phyloP scores from a whole-genome alignment of 768 basidiomycete species.

The Suillus spraguei region DNA sequence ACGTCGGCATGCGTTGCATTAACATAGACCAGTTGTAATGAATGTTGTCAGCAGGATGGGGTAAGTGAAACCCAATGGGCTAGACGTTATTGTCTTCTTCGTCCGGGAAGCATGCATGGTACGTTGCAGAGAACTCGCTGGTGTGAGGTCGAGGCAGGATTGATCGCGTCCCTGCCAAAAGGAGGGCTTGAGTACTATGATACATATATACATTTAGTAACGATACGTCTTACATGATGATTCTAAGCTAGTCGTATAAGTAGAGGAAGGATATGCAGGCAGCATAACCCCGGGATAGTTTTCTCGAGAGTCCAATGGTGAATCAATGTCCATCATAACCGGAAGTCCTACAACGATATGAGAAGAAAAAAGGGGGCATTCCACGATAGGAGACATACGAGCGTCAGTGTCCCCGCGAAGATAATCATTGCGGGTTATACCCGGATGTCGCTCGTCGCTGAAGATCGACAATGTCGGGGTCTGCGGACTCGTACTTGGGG shows the following conservation, averaged over 20 bases:
- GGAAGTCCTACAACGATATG: conserved; percentile 27
- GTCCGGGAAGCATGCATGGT: conserved; percentile 16
- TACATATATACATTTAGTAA: conserved; percentile 70
- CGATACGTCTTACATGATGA: conserved; percentile 75
- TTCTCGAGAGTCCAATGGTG: conserved; percentile 30
- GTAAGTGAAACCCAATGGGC: conserved; percentile 25
- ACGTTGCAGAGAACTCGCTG: conserved; percentile 29
- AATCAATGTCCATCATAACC: conserved; percentile 34
- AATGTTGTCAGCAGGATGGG: conserved; percentile 7
- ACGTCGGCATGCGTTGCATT: too few species aligned
- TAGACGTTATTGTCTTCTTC: conserved; percentile 21
- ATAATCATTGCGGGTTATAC: conserved; percentile 25
- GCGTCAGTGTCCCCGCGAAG: conserved; percentile 26
- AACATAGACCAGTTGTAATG: conserved; percentile 16
- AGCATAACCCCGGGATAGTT: conserved; percentile 33
- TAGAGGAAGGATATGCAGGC: conserved; percentile 32
- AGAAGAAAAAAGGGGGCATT: not conserved
- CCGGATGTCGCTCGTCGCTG: conserved; percentile 40
- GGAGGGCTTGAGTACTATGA: conserved; percentile 63
- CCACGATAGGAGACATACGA: conserved; percentile 21
- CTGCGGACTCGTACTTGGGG: conserved; percentile 44
- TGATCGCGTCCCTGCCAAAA: conserved; percentile 49
- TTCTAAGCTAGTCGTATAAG: conserved; percentile 58
- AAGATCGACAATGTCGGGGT: conserved; percentile 51
- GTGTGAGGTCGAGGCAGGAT: conserved; percentile 30